Base-by-base conservation (phyloP, 2,329 filamentous ascomycete genomes). In the Pseudocercospora ulei region DNA sequence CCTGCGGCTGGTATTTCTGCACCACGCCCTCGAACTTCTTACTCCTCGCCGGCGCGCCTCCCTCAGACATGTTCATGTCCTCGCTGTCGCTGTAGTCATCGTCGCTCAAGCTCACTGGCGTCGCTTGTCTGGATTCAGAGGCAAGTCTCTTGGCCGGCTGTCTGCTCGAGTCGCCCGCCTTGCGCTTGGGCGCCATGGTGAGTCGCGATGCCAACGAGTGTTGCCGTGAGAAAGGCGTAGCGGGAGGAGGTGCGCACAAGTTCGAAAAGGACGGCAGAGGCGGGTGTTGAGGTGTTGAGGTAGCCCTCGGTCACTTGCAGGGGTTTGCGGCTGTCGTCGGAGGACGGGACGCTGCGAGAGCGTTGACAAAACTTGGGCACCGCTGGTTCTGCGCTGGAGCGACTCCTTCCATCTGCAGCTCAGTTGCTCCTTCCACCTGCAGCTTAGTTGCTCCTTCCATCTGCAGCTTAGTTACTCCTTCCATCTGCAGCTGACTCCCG, bases 61-160 rank as follows among this genome's bases (percentile, higher is more conserved):
- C 30, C 18, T 33, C 30, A 3, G 30, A 20, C 30, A 33, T 49
- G 19, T 49, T 38, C 7, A 43, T 48, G 13, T 54, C 50, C 13
- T 53, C 48, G 18, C 40, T 55, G 16, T 69, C 69, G 14, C 70
- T 71, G 56, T 71, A 77, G 48, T 76, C 73, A 53, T 75, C 72
- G 48, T 70, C 68, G 58, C 72, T 75, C 35, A 70, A 65, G 61
- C 56, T 64, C 51, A 59, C 60, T 51, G 58, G 65, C 55, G 68
- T 61, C 36, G 53, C 54, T 29, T 51, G 47, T 62, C 62, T 48
- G 30, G 30, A 33, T 19, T 33, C 30, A 19, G 62, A 64, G 26
- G 60, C 62, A 18, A 57, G 49, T 39, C 62, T 49, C 49, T 63
- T 64, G 8, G 56, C 39, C n/a, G 58, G 44, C n/a, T 57, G 51